These are phyloP conservation scores for Aegle marmelos DNA, from an alignment of 345 rosid genomes.

Conservation along the genomic window DNA sequence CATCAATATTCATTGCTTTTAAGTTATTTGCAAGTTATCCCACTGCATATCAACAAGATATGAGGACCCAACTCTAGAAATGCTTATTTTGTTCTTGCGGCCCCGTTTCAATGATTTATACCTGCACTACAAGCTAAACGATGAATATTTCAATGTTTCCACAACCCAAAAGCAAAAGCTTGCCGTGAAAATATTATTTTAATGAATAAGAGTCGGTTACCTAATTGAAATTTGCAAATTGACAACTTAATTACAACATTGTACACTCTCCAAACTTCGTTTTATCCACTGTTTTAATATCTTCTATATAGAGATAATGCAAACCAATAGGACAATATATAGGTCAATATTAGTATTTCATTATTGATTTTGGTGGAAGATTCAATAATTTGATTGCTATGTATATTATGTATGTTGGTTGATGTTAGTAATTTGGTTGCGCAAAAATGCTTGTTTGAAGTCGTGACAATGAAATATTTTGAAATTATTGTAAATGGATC, in stretches of 20 bases:
- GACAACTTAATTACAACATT: background rate
- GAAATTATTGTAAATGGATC: background rate
- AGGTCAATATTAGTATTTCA: too few species aligned
- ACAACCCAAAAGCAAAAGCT: background rate
- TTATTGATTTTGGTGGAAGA: background rate
- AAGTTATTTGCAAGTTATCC: constrained; percentile 5
- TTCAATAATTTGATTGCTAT: background rate
- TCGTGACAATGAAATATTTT: background rate
- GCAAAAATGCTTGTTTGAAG: background rate
- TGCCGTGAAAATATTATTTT: background rate
- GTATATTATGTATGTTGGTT: too few species aligned
- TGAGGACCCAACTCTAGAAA: background rate
- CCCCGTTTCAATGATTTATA: constrained; percentile 2
- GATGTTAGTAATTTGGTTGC: background rate
- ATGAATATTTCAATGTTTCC: background rate
- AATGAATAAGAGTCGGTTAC: background rate
- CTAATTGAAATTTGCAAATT: background rate
- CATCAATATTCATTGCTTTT: constrained; percentile 8
- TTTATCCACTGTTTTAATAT: background rate
- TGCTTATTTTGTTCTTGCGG: background rate
- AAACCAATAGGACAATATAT: too few species aligned
- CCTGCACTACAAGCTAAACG: constrained; percentile 6
- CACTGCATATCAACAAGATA: constrained; percentile 10
- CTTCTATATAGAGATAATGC: too few species aligned
- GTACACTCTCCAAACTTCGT: background rate